Evolutionary conservation across 768 basidiomycete species (phyloP), one percentile per base, ranked within the genome.

Genomic region (Collybia sordida): DNA sequence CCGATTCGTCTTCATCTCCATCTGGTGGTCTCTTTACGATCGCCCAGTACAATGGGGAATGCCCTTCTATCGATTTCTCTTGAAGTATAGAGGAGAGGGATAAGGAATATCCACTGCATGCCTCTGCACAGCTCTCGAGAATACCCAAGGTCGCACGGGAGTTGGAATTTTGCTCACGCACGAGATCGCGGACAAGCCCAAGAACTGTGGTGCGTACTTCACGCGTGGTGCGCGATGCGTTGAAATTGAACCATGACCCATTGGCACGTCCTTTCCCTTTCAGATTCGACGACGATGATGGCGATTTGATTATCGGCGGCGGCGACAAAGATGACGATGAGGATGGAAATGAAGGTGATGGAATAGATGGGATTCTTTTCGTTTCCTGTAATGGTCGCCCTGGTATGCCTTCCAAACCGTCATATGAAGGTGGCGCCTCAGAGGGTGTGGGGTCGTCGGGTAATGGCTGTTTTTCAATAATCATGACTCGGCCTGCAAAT

Each of bases 41-140:
- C 0, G 81, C 82, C 88, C 88, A 90, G 59, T 89, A 89, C 2
- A 90, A 55, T 0, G 85, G 82, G 0, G 82, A 81, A 57, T 83
- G 85, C 0, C 70, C 72, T 56, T 88, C 88, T 31, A 88, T 80
- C 7, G 71, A 80, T 23, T 66, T 75, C 39, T 87, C 81, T 58
- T 88, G 87, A 0, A 90, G 67, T 7, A 90, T 57, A 0, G 69
- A 51, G 0, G 82, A 73, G 31, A 88, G 68, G 3, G 78, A 74
- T 1, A 88, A 54, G 15, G 65, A 66, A 31, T 82, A 72, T 0
- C 72, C 60, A 7, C 61, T 57, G 56, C 87, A 88, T 0, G 83
- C 83, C 9, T 81, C 80, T 3, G 78, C 74, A 56, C 88, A 90
- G 59, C 31, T 31, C 11, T 31, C 31, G 9, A 31, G 14, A 11